Conservation (phyloP, 2,329 filamentous ascomycete genomes). For the Cercospora sp. region DNA sequence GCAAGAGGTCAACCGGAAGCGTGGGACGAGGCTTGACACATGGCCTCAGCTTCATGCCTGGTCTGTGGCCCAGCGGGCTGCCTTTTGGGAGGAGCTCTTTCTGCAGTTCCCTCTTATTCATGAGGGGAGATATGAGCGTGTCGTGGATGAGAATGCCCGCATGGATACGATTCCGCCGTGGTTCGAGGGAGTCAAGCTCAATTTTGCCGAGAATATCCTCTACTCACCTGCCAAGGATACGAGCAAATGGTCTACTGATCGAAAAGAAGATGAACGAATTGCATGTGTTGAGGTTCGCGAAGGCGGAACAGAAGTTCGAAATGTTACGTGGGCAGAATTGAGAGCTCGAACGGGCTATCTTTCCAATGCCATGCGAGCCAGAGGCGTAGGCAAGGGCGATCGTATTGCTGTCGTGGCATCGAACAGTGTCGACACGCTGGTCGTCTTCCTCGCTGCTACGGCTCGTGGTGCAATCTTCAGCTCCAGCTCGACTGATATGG, state of each 20-base stretch:
- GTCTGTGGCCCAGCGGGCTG: conserved; percentile 61
- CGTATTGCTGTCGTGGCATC: conserved; percentile 72
- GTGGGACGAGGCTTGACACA: conserved; percentile 60
- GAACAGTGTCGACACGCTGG: conserved; percentile 72
- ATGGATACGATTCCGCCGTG: conserved; percentile 73
- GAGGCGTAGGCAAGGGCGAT: conserved; percentile 70
- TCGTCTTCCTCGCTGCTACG: conserved; percentile 68
- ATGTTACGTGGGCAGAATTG: conserved; percentile 68
- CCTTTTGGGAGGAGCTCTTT: conserved; percentile 69
- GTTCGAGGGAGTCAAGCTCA: conserved; percentile 73
- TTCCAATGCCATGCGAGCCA: conserved; percentile 64
- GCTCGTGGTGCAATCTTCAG: conserved; percentile 75
- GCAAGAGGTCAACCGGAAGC: conserved; percentile 61
- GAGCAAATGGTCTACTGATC: conserved; percentile 51
- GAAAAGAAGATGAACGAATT: conserved; percentile 70
- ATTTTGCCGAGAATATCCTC: conserved; percentile 79
- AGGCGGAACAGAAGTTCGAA: conserved; percentile 53
- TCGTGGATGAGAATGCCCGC: conserved; percentile 68
- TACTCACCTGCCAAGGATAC: conserved; percentile 54
- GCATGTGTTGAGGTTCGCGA: conserved; percentile 73
- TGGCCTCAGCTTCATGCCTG: conserved; percentile 71
- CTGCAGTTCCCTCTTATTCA: conserved; percentile 62
- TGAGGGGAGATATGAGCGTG: conserved; percentile 51
- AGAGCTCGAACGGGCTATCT: conserved; percentile 59
- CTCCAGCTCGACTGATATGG: conserved; percentile 75